A percentile compares a stretch with the other conserved stretches of the same genome.
These are phyloP conservation scores for Amphirosellinia nigrospora DNA, from an alignment of 495 filamentous ascomycete species.

Conservation along the genomic window DNA sequence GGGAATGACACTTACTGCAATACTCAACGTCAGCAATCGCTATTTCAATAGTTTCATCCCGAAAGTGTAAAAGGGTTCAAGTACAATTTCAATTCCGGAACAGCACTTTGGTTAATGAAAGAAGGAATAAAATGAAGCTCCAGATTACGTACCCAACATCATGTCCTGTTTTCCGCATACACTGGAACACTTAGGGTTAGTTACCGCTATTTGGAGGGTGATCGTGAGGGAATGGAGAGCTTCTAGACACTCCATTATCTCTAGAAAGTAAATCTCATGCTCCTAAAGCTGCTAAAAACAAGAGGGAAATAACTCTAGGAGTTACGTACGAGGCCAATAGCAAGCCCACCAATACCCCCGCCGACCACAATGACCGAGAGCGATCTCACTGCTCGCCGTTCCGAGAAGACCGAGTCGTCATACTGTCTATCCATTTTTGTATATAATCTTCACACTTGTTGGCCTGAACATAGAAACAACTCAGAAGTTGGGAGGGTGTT, in stretches of 20 bases:
- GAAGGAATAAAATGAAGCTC: background rate
- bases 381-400: conserved; percentile 21
- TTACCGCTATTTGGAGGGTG: too few species aligned
- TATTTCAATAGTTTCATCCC: background rate
- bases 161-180: conserved; percentile 28
- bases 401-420: conserved; percentile 16
- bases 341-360: conserved; percentile 30
- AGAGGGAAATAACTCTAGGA: too few species aligned
- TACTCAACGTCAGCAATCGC: background rate
- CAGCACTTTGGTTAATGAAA: background rate
- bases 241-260: too few species aligned
- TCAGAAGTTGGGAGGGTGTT: too few species aligned
- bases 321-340: too few species aligned
- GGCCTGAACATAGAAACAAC: background rate
- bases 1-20: conserved; percentile 1
- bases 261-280: too few species aligned
- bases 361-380: conserved; percentile 28
- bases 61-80: background rate
- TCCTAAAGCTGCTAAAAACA: too few species aligned
- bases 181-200: too few species aligned
- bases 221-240: too few species aligned
- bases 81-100: background rate
- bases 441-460: background rate
- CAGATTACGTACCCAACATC: conserved; percentile 18
- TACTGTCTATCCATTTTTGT: background rate